Percentiles rank a stretch among this genome's conserved stretches.
phyloP scores from a whole-genome alignment of 2,329 filamentous ascomycete genomes.

The Aureobasidium vineae region DNA sequence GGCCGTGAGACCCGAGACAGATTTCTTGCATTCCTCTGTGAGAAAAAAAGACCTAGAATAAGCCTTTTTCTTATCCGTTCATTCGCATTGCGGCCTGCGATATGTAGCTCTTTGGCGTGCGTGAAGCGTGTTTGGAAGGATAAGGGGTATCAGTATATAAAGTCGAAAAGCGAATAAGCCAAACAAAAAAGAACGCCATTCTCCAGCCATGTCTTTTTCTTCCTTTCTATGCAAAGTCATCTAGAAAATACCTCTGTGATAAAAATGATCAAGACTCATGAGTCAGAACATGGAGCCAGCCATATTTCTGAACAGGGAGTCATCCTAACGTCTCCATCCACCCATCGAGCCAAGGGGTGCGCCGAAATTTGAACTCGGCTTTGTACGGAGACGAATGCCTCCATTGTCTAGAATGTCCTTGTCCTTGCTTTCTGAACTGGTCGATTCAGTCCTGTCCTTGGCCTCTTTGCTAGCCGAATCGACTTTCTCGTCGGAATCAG shows the following conservation, averaged over 20 bases:
- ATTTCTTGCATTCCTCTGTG: conserved; percentile 9
- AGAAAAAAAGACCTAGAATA: not conserved
- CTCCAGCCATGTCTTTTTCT: conserved; percentile 9
- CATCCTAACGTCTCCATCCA: conserved; percentile 32
- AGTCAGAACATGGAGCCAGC: conserved; percentile 7
- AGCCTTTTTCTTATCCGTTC: not conserved
- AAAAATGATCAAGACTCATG: not conserved
- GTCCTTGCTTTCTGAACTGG: not conserved
- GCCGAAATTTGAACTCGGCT: conserved; percentile 40
- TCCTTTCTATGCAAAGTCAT: conserved; percentile 2
- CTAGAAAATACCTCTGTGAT: not conserved
- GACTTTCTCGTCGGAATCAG: conserved; percentile 10
- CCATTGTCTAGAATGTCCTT: conserved; percentile 29
- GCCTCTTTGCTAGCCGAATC: conserved; percentile 11
- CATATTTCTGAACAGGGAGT: conserved; percentile 27
- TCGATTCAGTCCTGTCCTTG: conserved; percentile 4
- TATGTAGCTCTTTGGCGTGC: not conserved
- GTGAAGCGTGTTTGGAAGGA: not conserved
- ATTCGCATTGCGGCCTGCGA: not conserved
- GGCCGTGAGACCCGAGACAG: not conserved
- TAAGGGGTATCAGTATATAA: conserved; percentile 1
- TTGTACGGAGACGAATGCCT: conserved; percentile 41
- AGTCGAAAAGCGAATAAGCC: not conserved
- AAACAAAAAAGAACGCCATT: not conserved
- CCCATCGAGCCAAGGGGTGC: conserved; percentile 39